These are phyloP conservation scores for Penicillium carneum DNA, from an alignment of 2,329 filamentous ascomycete species.

Conservation along the genomic window DNA sequence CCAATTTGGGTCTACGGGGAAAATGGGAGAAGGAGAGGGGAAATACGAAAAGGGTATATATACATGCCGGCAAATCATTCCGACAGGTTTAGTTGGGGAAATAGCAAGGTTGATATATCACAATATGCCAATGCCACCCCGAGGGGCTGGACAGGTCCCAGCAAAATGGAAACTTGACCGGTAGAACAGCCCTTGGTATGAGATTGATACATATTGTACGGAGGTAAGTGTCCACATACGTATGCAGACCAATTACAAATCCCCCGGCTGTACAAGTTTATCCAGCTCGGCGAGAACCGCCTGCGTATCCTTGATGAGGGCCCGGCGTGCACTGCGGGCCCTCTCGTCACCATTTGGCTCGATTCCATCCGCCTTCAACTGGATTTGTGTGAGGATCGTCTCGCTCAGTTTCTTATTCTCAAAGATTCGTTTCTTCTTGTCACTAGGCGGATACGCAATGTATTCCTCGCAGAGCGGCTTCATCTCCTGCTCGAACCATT, in stretches of 20 bases:
- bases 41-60: background rate
- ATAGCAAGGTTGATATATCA: conserved; percentile 16
- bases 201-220: conserved; percentile 2
- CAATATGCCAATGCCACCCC: conserved; percentile 15
- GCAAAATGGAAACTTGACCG: conserved; percentile 3
- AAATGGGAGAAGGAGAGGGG: background rate
- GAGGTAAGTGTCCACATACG: conserved; percentile 1
- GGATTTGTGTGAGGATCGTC: conserved; percentile 53
- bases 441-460: conserved; percentile 49
- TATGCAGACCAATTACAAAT: conserved; percentile 1
- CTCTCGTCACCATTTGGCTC: conserved; percentile 73
- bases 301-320: conserved; percentile 54
- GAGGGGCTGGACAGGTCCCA: conserved; percentile 3
- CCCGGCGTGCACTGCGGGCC: conserved; percentile 58
- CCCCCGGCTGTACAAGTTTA: conserved; percentile 31
- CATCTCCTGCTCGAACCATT: conserved; percentile 49
- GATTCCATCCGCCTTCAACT: conserved; percentile 71
- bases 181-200: background rate
- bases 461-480: conserved; percentile 50
- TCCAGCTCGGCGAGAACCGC: conserved; percentile 50
- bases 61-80: conserved; percentile 13
- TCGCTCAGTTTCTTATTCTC: conserved; percentile 56
- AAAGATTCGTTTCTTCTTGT: conserved; percentile 50
- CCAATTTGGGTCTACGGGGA: background rate
- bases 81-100: conserved; percentile 11